A percentile compares a stretch with the other conserved stretches of the same genome.
These are phyloP conservation scores for Canavalia gladiata DNA, from an alignment of 306 rosid species.

Conservation along the genomic window DNA sequence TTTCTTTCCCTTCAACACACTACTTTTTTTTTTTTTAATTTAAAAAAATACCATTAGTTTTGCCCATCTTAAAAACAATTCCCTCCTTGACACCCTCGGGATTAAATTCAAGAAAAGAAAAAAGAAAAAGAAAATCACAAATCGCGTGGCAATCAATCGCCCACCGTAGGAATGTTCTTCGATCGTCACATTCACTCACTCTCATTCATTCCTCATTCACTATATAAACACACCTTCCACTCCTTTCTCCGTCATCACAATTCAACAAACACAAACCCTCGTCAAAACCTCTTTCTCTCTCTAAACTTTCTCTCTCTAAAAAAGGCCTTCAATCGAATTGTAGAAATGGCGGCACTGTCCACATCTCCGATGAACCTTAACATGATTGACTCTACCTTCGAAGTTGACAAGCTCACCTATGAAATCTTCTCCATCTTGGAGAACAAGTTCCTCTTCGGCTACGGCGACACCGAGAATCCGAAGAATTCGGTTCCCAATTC, in stretches of 20 bases:
- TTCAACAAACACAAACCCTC: not conserved
- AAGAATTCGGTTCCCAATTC: constrained; percentile 36
- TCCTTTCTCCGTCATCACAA: constrained; percentile 52
- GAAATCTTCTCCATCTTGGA: constrained; percentile 95
- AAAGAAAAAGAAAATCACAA: not conserved
- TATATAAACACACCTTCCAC: constrained; percentile 47
- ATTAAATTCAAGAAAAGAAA: not conserved
- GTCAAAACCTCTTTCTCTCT: constrained; percentile 12
- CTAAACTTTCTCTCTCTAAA: constrained; percentile 13
- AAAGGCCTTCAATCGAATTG: constrained; percentile 11
- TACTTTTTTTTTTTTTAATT: constrained; percentile 26
- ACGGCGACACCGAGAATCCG: constrained; percentile 46
- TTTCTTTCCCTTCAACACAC: constrained; percentile 33
- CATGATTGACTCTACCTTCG: constrained; percentile 51
- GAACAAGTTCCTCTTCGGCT: constrained; percentile 86
- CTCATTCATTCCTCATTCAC: constrained; percentile 2
- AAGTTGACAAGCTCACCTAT: constrained; percentile 84
- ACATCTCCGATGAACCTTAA: constrained; percentile 53
- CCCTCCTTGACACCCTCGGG: constrained; percentile 37
- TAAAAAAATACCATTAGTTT: not conserved
- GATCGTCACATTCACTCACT: constrained; percentile 45
- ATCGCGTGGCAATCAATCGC: constrained; percentile 40
- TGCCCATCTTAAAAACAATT: constrained; percentile 29
- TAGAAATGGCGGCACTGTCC: constrained; percentile 79
- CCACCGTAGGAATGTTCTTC: constrained; percentile 51